Evolutionary conservation across 2,329 filamentous ascomycete species (phyloP), one percentile per base, ranked within the genome.

Genomic region (Macrophomina phaseolina): DNA sequence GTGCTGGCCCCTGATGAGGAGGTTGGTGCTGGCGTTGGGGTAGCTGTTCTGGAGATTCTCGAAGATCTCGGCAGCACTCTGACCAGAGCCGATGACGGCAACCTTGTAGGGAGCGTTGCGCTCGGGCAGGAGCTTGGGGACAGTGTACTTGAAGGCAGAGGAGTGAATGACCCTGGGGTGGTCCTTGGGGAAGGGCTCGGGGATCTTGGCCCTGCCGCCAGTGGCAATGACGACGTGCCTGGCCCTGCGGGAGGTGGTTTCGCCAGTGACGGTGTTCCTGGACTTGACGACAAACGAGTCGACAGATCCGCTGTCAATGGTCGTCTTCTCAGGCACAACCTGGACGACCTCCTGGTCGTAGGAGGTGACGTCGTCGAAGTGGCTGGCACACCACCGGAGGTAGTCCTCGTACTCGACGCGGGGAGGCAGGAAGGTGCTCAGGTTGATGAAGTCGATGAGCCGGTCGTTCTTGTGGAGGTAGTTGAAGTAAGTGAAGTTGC

Each of bases 51-150:
- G 91, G 60, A 98, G 82, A 78, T 97, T 94, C 81, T 92, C 91
- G 82, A 96, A 97, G 73, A 97, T 97, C 82, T 99, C 94, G 9
- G 94, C 94, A 2, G 93, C 93, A 77, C 92, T 96, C 82, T 99
- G 94, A 1, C 95, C 94, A 55, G 89, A 92, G 8, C 94, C 94
- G 48, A 98, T 84, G 11, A 98, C 91, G 8, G 92, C 94, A 63
- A 98, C 89, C 16, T 87, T 88, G 78, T 93, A 91, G 2, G 83
- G 85, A 2, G 83, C 81, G 40, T 83, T 79, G 65, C 81, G 78
- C 70, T 88, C 83, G 67, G 76, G 81, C 61, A 92, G 84, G 40
- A 92, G 83, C 69, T 85, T 79, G 60, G 85, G 85, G 5, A 90
- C 85, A 14, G 84, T 80, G 67, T 89, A 86, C 36, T 90, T 89